Evolutionary conservation across 495 filamentous ascomycete species (phyloP).

Genomic region (Talaromyces borbonicus): DNA sequence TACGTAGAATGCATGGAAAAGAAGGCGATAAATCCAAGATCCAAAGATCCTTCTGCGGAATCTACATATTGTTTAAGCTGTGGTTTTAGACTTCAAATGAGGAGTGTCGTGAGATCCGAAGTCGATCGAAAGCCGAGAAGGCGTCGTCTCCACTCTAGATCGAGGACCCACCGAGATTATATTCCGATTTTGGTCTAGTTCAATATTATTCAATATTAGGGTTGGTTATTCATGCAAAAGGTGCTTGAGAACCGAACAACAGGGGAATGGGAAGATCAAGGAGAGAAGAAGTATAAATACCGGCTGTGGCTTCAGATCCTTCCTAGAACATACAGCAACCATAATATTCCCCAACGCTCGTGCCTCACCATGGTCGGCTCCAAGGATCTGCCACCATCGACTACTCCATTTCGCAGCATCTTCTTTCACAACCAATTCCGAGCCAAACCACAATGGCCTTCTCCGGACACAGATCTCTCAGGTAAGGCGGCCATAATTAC

Average conservation of each 20-base stretch:
- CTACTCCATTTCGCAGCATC: background rate
- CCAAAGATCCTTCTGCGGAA: background rate
- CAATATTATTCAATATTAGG: background rate
- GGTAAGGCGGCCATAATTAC: constrained; percentile 33
- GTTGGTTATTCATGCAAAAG: too few relatives aligned
- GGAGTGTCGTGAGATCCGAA: background rate
- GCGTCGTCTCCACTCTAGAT: background rate
- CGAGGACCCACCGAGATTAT: background rate
- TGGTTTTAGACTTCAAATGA: background rate
- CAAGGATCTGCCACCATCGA: constrained; percentile 1
- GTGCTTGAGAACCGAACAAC: background rate
- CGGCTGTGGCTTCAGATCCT: background rate
- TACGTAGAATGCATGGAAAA: background rate
- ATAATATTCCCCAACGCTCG: background rate
- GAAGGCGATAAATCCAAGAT: background rate
- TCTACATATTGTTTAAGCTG: background rate
- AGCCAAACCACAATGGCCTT: constrained; percentile 14
- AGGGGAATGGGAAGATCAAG: too few relatives aligned
- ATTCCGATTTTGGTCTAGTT: background rate
- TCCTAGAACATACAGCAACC: background rate
- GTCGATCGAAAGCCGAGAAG: background rate
- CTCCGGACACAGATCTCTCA: constrained; percentile 19
- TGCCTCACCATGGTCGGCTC: background rate
- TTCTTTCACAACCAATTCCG: constrained; percentile 14
- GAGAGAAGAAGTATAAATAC: background rate